Percentiles rank a stretch among this genome's conserved stretches.
Conservation (phyloP, 495 filamentous ascomycete species). For the Massariosphaeria phaeospora region DNA sequence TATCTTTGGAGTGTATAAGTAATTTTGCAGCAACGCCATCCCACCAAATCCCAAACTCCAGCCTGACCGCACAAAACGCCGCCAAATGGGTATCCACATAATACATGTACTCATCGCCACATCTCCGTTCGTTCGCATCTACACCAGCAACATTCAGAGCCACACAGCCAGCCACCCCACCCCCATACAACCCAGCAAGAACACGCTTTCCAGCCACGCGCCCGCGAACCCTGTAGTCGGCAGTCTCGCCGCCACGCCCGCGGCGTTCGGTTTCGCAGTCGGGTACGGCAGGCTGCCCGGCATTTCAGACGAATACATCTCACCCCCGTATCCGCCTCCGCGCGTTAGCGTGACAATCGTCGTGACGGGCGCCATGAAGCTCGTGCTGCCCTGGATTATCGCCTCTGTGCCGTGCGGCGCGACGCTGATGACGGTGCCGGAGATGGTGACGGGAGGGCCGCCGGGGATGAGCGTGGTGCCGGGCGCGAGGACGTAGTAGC, state of each 20-base stretch:
- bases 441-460: conserved; percentile 16
- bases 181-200: conserved; percentile 8
- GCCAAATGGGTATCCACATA: conserved; percentile 23
- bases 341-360: conserved; percentile 23
- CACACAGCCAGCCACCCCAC: conserved; percentile 17
- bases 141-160: not conserved
- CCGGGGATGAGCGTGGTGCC: conserved; percentile 29
- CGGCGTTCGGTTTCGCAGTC: not conserved
- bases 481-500: conserved; percentile 22
- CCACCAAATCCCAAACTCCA: not conserved
- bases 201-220: conserved; percentile 4
- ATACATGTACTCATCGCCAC: conserved; percentile 18
- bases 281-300: not conserved
- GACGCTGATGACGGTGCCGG: conserved; percentile 20
- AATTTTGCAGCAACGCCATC: not conserved
- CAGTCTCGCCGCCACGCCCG: not conserved
- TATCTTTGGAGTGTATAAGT: too few species aligned
- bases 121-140: not conserved
- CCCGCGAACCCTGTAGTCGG: not conserved
- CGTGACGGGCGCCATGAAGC: conserved; percentile 13
- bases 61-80: conserved; percentile 5
- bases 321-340: not conserved
- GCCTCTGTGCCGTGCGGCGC: conserved; percentile 12
- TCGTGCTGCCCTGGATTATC: conserved; percentile 22
- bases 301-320: not conserved